Evolutionary conservation across 2,329 filamentous ascomycete genomes (phyloP), one percentile per base, ranked within the genome.

Genomic region (Sarocladium kiliense): DNA sequence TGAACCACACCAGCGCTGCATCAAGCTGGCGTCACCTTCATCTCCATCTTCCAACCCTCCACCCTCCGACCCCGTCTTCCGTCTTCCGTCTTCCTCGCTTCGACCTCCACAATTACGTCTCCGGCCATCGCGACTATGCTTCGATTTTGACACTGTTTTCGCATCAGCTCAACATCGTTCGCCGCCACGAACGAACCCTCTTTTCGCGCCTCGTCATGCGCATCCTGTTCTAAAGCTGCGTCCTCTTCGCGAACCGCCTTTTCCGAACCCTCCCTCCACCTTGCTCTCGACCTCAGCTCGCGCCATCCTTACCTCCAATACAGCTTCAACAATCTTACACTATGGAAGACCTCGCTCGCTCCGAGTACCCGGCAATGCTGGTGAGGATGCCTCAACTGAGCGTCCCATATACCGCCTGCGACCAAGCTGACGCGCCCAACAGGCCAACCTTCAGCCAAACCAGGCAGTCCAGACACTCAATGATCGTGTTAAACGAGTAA

Each of bases 351-450:
- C 81, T 93, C 67, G 86, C 89, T 70, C 85, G 91, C 74, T 81
- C 88, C 72, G 93, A 97, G 74, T 97, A 97, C 79, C 91, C 93
- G 71, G 87, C 86, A 64, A 87, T 97, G 83, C 86, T 96, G 86
- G 93, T 97, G 80, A 79, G 88, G 74, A 58, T 57, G 53, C 16
- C 41, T 56, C 11, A 9, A 10, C 41, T 30, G 6, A 2, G n/a
- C 7, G 19, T 2, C 34, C 19, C 18, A 11, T 11, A n/a, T 2
- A 16, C n/a, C 9, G 11, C 14, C 11, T 30, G 21, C 26, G 23
- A 39, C 21, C 7, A 30, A 26, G 44, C 44, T 47, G n/a, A 47
- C 23, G n/a, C 12, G 12, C 9, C 3, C 14, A 27, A 27, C 57
- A 97, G 93, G 86, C 87, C 62, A 82, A 84, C 65, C 80, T 99